A percentile compares a stretch with the other conserved stretches of the same genome.
Evolutionary conservation across 169 alveolate species (phyloP).

Genomic region (Cryptosporidium xiaoi): DNA sequence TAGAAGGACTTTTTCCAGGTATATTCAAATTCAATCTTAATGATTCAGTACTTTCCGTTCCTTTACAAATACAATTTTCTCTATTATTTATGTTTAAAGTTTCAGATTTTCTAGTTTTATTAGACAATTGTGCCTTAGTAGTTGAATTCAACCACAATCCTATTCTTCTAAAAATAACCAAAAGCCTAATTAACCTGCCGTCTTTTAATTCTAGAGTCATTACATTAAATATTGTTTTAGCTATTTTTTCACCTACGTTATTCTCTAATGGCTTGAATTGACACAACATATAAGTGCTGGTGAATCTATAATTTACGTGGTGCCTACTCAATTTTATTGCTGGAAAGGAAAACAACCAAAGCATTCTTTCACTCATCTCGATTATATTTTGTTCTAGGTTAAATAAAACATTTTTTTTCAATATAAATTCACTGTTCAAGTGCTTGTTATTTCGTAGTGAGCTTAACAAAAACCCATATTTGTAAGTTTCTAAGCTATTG

Average conservation of each 20-base stretch:
- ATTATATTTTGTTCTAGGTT: constrained; percentile 4
- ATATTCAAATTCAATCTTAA: background rate
- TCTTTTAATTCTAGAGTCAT: constrained; percentile 16
- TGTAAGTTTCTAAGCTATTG: constrained; percentile 43
- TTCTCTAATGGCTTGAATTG: background rate
- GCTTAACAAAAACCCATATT: constrained; percentile 41
- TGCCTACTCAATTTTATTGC: background rate
- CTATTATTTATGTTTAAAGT: background rate
- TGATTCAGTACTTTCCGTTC: background rate
- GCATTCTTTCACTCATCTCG: constrained; percentile 17
- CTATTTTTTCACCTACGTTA: background rate
- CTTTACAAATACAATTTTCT: background rate
- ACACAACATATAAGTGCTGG: background rate
- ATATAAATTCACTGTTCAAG: background rate
- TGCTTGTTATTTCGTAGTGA: background rate
- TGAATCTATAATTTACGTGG: background rate
- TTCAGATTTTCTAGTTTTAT: no score
- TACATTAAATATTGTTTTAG: background rate
- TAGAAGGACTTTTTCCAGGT: background rate
- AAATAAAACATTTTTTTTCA: background rate
- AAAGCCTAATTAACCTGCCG: constrained; percentile 5
- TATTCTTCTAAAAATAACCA: background rate
- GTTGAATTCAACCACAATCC: background rate
- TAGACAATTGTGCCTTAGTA: no score
- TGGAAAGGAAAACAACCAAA: constrained; percentile 9